A percentile compares a stretch with the other conserved stretches of the same genome.
These are phyloP conservation scores for Saccharomycopsis sp. DNA, from an alignment of 805 yeast species.

Conservation along the genomic window DNA sequence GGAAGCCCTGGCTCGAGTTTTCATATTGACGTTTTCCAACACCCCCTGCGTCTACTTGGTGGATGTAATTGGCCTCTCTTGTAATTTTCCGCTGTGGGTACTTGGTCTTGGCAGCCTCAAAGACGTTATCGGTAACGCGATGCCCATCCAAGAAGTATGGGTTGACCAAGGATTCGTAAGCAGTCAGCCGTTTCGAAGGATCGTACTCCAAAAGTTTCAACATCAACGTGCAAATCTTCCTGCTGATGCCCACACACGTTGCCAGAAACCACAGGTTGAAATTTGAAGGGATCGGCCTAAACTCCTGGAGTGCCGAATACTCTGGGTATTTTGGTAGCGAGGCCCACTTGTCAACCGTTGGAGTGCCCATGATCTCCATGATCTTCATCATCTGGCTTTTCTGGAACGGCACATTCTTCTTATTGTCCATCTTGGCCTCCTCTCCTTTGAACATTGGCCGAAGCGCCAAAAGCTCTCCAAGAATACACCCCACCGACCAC, in stretches of 20 bases:
- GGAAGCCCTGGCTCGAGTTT: background rate
- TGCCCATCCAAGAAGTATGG: constrained; percentile 70
- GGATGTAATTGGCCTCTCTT: constrained; percentile 1
- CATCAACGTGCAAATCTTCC: constrained; percentile 40
- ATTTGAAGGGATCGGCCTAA: constrained; percentile 57
- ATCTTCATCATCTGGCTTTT: constrained; percentile 86
- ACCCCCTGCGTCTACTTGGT: background rate
- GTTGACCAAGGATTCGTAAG: constrained; percentile 66
- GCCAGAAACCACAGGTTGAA: constrained; percentile 80
- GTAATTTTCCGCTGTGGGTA: constrained; percentile 86
- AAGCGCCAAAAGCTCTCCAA: constrained; percentile 82
- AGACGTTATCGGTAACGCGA: constrained; percentile 63
- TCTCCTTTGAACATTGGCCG: constrained; percentile 96
- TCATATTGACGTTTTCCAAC: constrained; percentile 1
- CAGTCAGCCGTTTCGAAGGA: constrained; percentile 72
- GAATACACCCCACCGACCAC: constrained; percentile 94
- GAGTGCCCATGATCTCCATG: constrained; percentile 89
- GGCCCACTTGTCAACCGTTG: constrained; percentile 73
- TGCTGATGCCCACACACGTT: constrained; percentile 45
- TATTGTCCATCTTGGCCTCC: constrained; percentile 91
- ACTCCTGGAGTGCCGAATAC: constrained; percentile 50
- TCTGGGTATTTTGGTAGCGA: constrained; percentile 76
- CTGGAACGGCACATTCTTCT: constrained; percentile 90
- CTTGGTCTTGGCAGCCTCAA: constrained; percentile 60
- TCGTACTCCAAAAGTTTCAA: constrained; percentile 67